phyloP scores from a whole-genome alignment of 495 filamentous ascomycete genomes.

The Penicillium mononematosum region DNA sequence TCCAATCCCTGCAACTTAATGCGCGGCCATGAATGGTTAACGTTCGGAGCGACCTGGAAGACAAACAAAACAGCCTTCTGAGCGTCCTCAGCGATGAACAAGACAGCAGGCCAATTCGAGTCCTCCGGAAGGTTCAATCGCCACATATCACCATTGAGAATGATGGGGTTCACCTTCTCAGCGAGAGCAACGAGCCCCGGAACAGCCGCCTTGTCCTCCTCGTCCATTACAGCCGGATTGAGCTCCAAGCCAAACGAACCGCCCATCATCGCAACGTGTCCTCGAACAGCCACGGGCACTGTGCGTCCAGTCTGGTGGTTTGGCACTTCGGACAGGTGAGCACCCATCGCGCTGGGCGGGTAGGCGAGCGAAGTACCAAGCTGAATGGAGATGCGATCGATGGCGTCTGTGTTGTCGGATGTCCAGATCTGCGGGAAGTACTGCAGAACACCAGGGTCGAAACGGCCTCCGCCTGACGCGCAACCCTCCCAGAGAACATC shows the following conservation, averaged over 20 bases:
- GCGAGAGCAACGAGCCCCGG: slow-evolving; percentile 46
- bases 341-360: slow-evolving; percentile 56
- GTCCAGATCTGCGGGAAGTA: slow-evolving; percentile 61
- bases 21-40: slow-evolving; percentile 43
- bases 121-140: slow-evolving; percentile 52
- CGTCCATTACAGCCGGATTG: slow-evolving; percentile 42
- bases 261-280: slow-evolving; percentile 58
- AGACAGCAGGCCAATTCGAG: slow-evolving; percentile 54
- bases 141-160: slow-evolving; percentile 51
- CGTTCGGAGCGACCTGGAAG: slow-evolving; percentile 42
- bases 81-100: slow-evolving; percentile 47
- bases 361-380: slow-evolving; percentile 54
- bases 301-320: slow-evolving; percentile 52
- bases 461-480: slow-evolving; percentile 55
- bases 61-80: slow-evolving; percentile 45
- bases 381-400: slow-evolving; percentile 54
- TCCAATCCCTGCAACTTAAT: slow-evolving; percentile 47
- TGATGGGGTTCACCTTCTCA: slow-evolving; percentile 51
- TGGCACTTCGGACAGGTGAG: slow-evolving; percentile 53
- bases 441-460: slow-evolving; percentile 54
- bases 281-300: slow-evolving; percentile 49
- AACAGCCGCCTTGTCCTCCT: slow-evolving; percentile 44
- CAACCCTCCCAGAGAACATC: slow-evolving; percentile 58
- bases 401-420: slow-evolving; percentile 54
- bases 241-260: slow-evolving; percentile 57